These are phyloP conservation scores for Saccharomyces hybrid DNA, from an alignment of 1,139 yeast genomes.

Conservation along the genomic window DNA sequence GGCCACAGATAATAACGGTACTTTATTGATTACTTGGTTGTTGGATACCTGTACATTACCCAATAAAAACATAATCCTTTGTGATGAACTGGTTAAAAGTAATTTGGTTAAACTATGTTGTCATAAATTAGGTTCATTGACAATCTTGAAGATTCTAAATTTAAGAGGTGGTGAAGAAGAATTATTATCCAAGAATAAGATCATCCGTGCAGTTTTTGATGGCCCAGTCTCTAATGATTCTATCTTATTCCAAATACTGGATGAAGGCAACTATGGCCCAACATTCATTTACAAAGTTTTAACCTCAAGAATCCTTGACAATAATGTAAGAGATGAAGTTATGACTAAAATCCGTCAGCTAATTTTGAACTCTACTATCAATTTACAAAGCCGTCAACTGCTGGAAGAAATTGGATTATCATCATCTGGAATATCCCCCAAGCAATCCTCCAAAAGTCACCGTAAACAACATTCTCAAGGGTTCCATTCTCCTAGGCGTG, in stretches of 20 bases:
- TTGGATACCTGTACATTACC: conserved; percentile 70
- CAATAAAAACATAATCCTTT: conserved; percentile 46
- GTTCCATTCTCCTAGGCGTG: conserved; percentile 11
- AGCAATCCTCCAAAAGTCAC: not conserved
- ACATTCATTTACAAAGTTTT: conserved; percentile 68
- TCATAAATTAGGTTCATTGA: conserved; percentile 76
- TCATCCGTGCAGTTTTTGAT: conserved; percentile 53
- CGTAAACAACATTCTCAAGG: not conserved
- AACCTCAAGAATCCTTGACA: conserved; percentile 51
- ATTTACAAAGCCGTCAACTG: conserved; percentile 70
- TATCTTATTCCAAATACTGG: conserved; percentile 41
- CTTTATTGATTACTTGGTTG: conserved; percentile 83
- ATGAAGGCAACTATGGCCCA: conserved; percentile 65
- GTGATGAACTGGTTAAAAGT: conserved; percentile 53
- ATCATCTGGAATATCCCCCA: not conserved
- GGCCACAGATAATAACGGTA: conserved; percentile 77
- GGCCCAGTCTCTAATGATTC: conserved; percentile 29
- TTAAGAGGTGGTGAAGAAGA: conserved; percentile 52
- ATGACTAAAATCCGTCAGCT: conserved; percentile 52
- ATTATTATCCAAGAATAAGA: conserved; percentile 41
- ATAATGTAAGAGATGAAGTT: conserved; percentile 48
- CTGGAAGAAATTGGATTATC: conserved; percentile 82
- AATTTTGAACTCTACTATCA: conserved; percentile 49
- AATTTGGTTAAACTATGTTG: conserved; percentile 54
- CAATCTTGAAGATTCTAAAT: conserved; percentile 71